Base-by-base conservation (phyloP, 306 rosid species). In the Cercis canadensis region DNA sequence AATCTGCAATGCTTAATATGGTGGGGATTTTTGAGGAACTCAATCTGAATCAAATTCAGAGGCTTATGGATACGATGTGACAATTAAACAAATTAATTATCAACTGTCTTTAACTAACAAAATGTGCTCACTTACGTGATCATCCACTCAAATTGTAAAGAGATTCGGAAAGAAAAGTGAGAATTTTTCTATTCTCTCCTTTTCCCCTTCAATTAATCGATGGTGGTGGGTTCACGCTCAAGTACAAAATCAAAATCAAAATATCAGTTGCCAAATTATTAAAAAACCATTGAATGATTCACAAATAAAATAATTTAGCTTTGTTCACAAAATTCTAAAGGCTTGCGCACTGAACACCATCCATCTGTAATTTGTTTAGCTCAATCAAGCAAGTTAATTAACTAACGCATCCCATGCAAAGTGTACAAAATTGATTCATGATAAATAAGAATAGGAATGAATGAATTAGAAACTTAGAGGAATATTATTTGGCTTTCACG, bases 61-160 rank as follows among this genome's bases (percentile, higher is more conserved):
- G 16, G 64, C 64, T 55, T 69, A 41, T 41, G 55, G 43, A 68
- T 19, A 24, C 10, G 54, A 54, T 14, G 62, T 67, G 52, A 67
- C 73, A 14, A 69, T 41, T 13, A 39, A 39, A 29, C 39, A 67
- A 67, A 67, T 52, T 53, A 50, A 72, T n/a, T 49, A 72, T 41
- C 53, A 62, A 62, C 62, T 51, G 69, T 21, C 21, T 61, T n/a
- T 9, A 50, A 60, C 69, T 16, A 61, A 72, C 53, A 7, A 24
- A 24, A 19, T 40, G 14, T 73, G 57, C 70, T 15, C 41, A 12
- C 54, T 41, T 41, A 54, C 40, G 46, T 33, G 24, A 53, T 34
- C 67, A 32, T 29, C 65, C 65, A 69, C 62, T 40, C 43, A 40
- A 69, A 0, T 19, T 52, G 9, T n/a, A 24, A 51, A 47, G 32